A percentile compares a stretch with the other conserved stretches of the same genome.
phyloP scores from a whole-genome alignment of 2,329 filamentous ascomycete species.

The Fusarium veterinarium region DNA sequence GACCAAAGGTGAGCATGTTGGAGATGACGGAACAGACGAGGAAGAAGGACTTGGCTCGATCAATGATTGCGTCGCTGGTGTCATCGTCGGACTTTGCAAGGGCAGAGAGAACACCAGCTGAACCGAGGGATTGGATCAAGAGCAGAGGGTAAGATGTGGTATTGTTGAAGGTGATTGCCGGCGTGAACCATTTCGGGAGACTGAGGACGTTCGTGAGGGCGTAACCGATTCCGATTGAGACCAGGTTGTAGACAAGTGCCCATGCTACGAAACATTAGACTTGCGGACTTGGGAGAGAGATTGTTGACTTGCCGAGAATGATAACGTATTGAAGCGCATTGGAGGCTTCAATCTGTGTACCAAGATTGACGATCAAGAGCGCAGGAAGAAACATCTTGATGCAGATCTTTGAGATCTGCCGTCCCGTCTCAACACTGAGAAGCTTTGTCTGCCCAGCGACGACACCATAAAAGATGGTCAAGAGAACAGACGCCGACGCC shows the following conservation, averaged over 20 bases:
- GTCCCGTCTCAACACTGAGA: conserved; percentile 28
- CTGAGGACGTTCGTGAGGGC: conserved; percentile 17
- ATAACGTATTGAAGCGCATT: conserved; percentile 21
- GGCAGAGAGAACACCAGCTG: conserved; percentile 22
- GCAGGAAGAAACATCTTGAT: conserved; percentile 36
- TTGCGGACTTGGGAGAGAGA: fast-evolving
- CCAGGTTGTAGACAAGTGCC: conserved; percentile 28
- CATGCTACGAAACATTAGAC: conserved; percentile 4
- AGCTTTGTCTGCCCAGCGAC: conserved; percentile 25
- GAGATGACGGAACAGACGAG: conserved; percentile 33
- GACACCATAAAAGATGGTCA: conserved; percentile 32
- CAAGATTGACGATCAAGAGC: conserved; percentile 29
- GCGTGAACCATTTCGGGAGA: conserved; percentile 31
- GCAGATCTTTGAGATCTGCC: conserved; percentile 30
- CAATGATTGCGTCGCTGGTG: conserved; percentile 14
- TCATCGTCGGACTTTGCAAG: conserved; percentile 28
- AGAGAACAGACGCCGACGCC: conserved; percentile 32
- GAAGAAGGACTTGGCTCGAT: conserved; percentile 30
- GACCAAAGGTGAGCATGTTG: conserved; percentile 32
- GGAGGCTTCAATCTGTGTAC: conserved; percentile 20
- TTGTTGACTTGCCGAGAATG: conserved; percentile 7
- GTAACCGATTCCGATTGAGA: conserved; percentile 19
- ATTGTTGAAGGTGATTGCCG: conserved; percentile 31
- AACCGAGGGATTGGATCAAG: conserved; percentile 29
- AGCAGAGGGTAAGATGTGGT: conserved; percentile 31